phyloP scores from a whole-genome alignment of 108 stramenopile genomes.

The Thalassiosira profunda region DNA sequence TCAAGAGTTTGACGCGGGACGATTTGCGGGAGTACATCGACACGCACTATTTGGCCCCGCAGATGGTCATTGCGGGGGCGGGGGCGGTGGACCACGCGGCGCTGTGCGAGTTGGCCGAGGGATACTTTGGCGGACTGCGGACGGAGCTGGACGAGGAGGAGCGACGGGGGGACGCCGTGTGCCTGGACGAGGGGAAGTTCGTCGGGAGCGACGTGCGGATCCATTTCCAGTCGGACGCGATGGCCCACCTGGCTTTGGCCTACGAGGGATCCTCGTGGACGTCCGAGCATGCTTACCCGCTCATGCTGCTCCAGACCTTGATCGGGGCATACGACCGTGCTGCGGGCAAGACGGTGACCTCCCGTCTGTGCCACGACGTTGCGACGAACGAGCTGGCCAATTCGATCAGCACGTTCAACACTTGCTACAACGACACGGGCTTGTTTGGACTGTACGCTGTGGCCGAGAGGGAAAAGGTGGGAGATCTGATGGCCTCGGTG shows the following conservation, averaged over 20 bases:
- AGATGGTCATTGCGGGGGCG: slow-evolving; percentile 98
- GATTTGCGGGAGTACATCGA: slow-evolving; percentile 93
- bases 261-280: slow-evolving; percentile 98
- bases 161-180: slow-evolving; percentile 70
- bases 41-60: slow-evolving; percentile 98
- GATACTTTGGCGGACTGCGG: slow-evolving; percentile 93
- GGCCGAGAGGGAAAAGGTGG: slow-evolving; percentile 92
- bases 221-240: slow-evolving; percentile 91
- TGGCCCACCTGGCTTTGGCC: slow-evolving; percentile 96
- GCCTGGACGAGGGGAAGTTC: slow-evolving; percentile 95
- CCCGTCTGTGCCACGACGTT: slow-evolving; percentile 92
- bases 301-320: slow-evolving; percentile 98
- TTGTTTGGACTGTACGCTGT: slow-evolving; percentile 98
- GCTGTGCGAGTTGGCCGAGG: slow-evolving; percentile 88
- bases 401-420: slow-evolving; percentile 96
- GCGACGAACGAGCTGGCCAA: slow-evolving; percentile 92
- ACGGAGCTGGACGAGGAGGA: slow-evolving; percentile 61
- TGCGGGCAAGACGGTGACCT: slow-evolving; percentile 92
- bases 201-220: slow-evolving; percentile 95
- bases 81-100: slow-evolving; percentile 94
- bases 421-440: slow-evolving; percentile 99
- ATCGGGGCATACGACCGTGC: slow-evolving; percentile 97
- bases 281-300: slow-evolving; percentile 96
- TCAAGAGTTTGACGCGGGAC: slow-evolving; percentile 78
- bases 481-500: slow-evolving; percentile 88